Conservation (phyloP, 2,329 filamentous ascomycete species). For the Talaromyces sp. region DNA sequence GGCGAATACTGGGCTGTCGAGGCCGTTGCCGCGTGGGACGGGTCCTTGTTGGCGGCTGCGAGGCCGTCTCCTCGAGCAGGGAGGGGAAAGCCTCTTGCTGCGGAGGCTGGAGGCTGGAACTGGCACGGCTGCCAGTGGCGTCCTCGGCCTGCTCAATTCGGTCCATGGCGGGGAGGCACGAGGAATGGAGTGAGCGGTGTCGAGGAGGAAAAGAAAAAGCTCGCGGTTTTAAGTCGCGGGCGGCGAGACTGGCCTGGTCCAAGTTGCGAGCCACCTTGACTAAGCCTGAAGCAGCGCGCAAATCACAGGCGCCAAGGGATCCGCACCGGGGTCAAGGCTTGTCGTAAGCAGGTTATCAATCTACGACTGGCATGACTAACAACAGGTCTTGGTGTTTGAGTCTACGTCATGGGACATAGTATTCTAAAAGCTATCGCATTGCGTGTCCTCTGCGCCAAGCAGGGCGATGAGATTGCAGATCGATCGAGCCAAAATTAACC, state of each 20-base stretch:
- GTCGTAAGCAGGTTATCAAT: neutral
- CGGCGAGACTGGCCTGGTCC: neutral
- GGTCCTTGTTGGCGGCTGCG: neutral
- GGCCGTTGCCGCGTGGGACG: neutral
- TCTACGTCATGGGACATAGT: too few species aligned
- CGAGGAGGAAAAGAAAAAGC: neutral
- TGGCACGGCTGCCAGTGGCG: conserved; percentile 13
- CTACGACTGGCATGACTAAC: too few species aligned
- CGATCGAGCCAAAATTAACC: too few species aligned
- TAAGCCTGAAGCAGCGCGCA: neutral
- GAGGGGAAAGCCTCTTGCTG: conserved; percentile 13
- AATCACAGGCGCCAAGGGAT: neutral
- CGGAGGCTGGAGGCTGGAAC: conserved; percentile 2
- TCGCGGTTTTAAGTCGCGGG: neutral
- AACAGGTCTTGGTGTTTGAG: too few species aligned
- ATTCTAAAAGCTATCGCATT: too few species aligned
- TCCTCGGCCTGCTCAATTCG: conserved; percentile 30
- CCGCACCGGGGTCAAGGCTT: neutral
- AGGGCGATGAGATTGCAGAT: too few species aligned
- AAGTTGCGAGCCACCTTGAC: neutral
- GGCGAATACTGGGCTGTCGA: conserved; percentile 16
- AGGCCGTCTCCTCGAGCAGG: conserved; percentile 10
- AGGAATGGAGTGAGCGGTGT: neutral
- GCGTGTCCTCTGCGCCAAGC: too few species aligned
- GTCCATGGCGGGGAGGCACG: conserved; percentile 25